Evolutionary conservation across 2,329 filamentous ascomycete species (phyloP).

Genomic region (Myrmaecium sp.): DNA sequence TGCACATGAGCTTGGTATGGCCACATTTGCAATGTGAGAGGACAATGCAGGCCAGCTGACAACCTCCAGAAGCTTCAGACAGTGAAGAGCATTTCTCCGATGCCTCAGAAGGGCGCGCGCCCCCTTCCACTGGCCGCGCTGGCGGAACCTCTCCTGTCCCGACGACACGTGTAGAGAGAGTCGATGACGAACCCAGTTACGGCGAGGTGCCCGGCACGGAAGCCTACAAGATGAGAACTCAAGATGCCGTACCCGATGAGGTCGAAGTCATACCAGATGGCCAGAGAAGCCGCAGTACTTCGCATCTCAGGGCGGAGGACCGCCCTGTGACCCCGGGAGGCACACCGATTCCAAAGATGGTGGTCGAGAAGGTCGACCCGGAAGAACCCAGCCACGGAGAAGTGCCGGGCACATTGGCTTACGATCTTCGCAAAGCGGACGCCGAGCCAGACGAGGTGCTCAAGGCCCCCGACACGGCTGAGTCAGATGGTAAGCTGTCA

Average conservation of each 20-base stretch:
- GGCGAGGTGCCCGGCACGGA: conserved; percentile 45
- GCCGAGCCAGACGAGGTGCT: conserved; percentile 41
- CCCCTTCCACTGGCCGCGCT: conserved; percentile 18
- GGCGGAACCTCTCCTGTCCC: conserved; percentile 37
- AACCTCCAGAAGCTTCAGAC: conserved; percentile 26
- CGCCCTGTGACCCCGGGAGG: conserved; percentile 33
- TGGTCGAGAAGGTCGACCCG: conserved; percentile 45
- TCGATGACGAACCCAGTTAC: conserved; percentile 40
- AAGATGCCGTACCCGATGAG: conserved; percentile 47
- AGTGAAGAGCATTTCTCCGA: conserved; percentile 50
- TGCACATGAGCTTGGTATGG: conserved; percentile 37
- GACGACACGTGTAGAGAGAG: conserved; percentile 44
- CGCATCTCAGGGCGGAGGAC: conserved; percentile 24
- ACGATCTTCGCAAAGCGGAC: conserved; percentile 39
- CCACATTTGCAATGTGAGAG: background rate
- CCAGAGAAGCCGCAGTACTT: conserved; percentile 19
- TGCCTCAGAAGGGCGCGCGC: conserved; percentile 38
- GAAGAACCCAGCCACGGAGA: conserved; percentile 41
- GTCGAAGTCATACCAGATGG: conserved; percentile 37
- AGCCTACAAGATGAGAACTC: conserved; percentile 39
- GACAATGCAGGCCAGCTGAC: background rate
- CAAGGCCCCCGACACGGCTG: conserved; percentile 26
- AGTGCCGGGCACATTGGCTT: conserved; percentile 42
- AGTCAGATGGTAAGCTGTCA: conserved; percentile 39
- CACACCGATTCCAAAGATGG: conserved; percentile 37